A percentile compares a stretch with the other conserved stretches of the same genome.
These are phyloP conservation scores for Aphanomyces euteiches DNA, from an alignment of 352 stramenopile species.

Conservation along the genomic window DNA sequence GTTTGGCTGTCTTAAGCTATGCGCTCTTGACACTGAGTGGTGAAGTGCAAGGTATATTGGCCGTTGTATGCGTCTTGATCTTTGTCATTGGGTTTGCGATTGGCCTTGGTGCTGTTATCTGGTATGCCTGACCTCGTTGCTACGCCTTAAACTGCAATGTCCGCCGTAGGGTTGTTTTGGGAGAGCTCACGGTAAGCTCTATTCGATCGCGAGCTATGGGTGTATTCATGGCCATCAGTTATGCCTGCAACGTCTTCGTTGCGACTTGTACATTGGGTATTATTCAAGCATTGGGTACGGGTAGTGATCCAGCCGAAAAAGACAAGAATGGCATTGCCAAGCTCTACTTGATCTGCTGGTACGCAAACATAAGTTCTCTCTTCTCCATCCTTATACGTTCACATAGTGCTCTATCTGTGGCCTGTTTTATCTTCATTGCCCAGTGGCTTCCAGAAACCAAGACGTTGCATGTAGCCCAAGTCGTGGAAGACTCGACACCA, in stretches of 20 bases:
- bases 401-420: constrained; percentile 40
- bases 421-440: constrained; percentile 49
- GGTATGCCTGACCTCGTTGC: constrained; percentile 37
- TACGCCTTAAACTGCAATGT: neutral
- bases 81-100: constrained; percentile 85
- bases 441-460: constrained; percentile 60
- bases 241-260: constrained; percentile 81
- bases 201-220: constrained; percentile 79
- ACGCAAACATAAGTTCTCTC: neutral
- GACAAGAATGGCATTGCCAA: constrained; percentile 84
- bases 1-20: constrained; percentile 60
- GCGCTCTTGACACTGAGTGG: constrained; percentile 59
- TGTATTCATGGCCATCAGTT: constrained; percentile 83
- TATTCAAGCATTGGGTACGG: constrained; percentile 66
- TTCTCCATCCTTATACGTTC: neutral
- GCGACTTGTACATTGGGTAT: constrained; percentile 71
- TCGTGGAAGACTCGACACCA: neutral
- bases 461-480: neutral
- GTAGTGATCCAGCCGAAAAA: constrained; percentile 37
- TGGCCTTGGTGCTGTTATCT: constrained; percentile 73
- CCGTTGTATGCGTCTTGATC: constrained; percentile 69
- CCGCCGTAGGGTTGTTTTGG: constrained; percentile 66
- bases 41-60: constrained; percentile 52
- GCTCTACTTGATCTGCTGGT: constrained; percentile 72
- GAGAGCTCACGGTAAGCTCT: constrained; percentile 84